Evolutionary conservation across 1,139 yeast species (phyloP), one percentile per base, ranked within the genome.

Genomic region (Magnusiomyces suaveolens): DNA sequence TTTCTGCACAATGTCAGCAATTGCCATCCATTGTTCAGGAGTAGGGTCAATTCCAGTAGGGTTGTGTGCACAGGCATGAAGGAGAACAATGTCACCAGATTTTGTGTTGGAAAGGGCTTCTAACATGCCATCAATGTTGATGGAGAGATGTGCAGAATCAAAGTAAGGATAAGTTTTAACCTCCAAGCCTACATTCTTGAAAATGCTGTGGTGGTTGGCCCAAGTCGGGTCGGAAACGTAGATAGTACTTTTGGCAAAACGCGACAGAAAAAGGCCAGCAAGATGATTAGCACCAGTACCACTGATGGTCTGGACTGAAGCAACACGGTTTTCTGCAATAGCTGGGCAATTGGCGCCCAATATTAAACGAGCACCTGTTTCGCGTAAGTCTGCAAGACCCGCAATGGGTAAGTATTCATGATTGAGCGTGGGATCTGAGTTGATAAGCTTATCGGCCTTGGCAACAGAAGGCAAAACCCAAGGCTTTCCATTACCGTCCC

Each of bases 251-350:
- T 64, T 66, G 69, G 77, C 69, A 73, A 81, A 71, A 60, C 78
- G 76, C 59, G 68, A 56, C 53, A 90, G 72, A 65, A 92, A 87
- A 59, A 77, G 76, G 20, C 90, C 96, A 25, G 90, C 95, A 65
- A 89, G 73, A 67, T 90, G 97, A 64, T 90, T 77, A 3, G 97
- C 96, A 55, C 98, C 98, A 16, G 98, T 92, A 61, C 98, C 98
- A 36, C 96, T 86, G 57, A 92, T 76, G 41, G 95, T 81, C 72
- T 92, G 98, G 56, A 86, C 82, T 39, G 94, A 83, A 25, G 85
- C 80, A 47, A 87, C 76, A 63, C 84, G 60, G 53, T 64, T 63
- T 59, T 80, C 81, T 26, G 68, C 64, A 52, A 82, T 69, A 12
- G 85, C 84, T 32, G 71, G 67, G 1, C 86, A 79, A 53, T 82